Base-by-base conservation (phyloP, 495 filamentous ascomycete genomes). In the Daldinia decipiens region DNA sequence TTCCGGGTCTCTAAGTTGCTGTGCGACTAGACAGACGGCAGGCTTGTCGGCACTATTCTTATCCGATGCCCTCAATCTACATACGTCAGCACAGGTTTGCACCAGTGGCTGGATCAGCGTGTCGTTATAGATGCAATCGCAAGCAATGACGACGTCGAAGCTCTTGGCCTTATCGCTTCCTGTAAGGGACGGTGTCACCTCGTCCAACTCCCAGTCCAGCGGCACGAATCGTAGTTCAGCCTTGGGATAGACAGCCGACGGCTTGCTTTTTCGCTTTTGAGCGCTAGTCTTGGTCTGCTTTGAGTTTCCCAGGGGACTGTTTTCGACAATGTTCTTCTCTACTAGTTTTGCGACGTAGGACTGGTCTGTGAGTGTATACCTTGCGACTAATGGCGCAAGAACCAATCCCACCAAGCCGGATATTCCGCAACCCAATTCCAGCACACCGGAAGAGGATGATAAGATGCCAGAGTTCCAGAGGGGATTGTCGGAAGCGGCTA, bases 101-200 rank as follows among this genome's bases (percentile, higher is more conserved):
- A 97, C 91, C 19, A 98, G 87, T 1, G 93, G 92, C 36, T 87
- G 81, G 15, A 98, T 88, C 3, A 99, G 86, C 5, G 89, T 84
- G 69, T 97, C 93, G 76, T 95, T 94, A 81, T 95, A 97, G 77
- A 97, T 90, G 73, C 93, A 96, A 75, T 96, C 93, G 78, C 92
- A 96, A 5, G 94, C 93, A 19, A 94, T 77, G 4, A 97, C 83
- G 2, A 85, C 80, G 66, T 93, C 90, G 62, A 90, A 86, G 67
- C 78, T 79, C 27, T 66, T 65, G 7, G 62, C 63, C 0, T 67
- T 59, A 2, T 53, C 43, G 0, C 74, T 67, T 12, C 76, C 75
- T 0, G 82, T 79, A 3, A 85, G 74, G 11, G 77, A 68, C 4
- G 78, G 71, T 26, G 78, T 84, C 39, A 80, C 82, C 55, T 74